Percentiles rank a stretch among this genome's conserved stretches.
Evolutionary conservation across 331 rosid species (phyloP).

Genomic region (Acacia concinna): DNA sequence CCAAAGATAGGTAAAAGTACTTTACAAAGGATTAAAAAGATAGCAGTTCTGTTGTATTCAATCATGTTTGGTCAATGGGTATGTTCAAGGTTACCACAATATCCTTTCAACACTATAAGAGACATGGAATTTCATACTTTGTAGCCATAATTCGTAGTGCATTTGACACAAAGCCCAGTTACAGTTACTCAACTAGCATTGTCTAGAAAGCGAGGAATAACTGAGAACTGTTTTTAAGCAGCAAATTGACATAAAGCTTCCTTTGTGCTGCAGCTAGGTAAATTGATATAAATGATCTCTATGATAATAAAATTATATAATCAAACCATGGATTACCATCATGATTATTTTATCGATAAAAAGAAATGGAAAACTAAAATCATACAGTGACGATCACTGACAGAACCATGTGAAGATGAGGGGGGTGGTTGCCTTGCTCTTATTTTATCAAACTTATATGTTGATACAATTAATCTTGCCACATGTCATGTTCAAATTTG

Average conservation of each 20-base stretch:
- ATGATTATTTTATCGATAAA: not conserved
- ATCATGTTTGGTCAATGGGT: not conserved
- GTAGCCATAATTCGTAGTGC: not conserved
- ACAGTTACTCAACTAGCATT: not conserved
- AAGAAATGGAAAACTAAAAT: not conserved
- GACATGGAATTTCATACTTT: not conserved
- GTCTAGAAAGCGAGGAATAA: not conserved
- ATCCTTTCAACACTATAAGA: not conserved
- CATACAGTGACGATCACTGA: not conserved
- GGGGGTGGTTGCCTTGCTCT: not conserved
- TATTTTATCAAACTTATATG: not conserved
- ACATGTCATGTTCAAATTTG: no score
- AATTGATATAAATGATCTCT: not conserved
- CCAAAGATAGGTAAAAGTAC: not conserved
- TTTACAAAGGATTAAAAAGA: not conserved
- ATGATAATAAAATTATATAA: not conserved
- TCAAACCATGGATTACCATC: not conserved
- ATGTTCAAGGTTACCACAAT: not conserved
- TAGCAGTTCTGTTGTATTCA: not conserved
- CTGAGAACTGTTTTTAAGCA: not conserved
- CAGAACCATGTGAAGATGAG: not conserved
- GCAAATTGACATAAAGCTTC: not conserved
- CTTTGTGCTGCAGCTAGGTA: not conserved
- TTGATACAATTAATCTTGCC: no score
- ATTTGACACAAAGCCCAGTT: not conserved